These are phyloP conservation scores for Exophiala dermatitidis DNA, from an alignment of 2,329 filamentous ascomycete genomes.

Conservation along the genomic window DNA sequence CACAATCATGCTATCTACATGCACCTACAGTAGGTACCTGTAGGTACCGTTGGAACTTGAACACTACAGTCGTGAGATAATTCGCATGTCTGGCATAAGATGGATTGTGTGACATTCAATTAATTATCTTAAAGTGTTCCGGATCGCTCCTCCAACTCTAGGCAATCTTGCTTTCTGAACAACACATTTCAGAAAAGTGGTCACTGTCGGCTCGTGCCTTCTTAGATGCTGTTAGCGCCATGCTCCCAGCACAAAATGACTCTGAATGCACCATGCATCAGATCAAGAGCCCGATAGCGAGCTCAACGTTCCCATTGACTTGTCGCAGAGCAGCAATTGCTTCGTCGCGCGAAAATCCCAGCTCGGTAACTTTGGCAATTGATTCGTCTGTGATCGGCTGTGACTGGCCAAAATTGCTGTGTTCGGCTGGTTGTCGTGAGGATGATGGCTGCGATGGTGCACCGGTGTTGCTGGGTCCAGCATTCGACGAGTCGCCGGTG, in stretches of 20 bases:
- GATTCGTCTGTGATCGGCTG: constrained; percentile 51
- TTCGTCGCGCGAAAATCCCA: constrained; percentile 70
- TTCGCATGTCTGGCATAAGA: too few relatives aligned
- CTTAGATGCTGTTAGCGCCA: not conserved
- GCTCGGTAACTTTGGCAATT: constrained; percentile 65
- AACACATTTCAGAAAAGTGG: too few relatives aligned
- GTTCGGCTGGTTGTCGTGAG: constrained; percentile 21
- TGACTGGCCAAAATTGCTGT: constrained; percentile 22
- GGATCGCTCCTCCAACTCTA: not conserved
- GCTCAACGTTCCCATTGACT: constrained; percentile 77
- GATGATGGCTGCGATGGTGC: constrained; percentile 21
- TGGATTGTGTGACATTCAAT: too few relatives aligned
- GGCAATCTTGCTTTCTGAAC: not conserved
- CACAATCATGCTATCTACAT: too few relatives aligned
- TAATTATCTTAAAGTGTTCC: too few relatives aligned
- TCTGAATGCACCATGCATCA: constrained; percentile 1
- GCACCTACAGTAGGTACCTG: too few relatives aligned
- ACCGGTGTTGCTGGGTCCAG: constrained; percentile 15
- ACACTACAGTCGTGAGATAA: too few relatives aligned
- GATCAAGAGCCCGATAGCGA: constrained; percentile 69
- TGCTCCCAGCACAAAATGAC: not conserved
- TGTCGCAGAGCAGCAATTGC: constrained; percentile 76
- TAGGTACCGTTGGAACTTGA: too few relatives aligned
- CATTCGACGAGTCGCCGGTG: not conserved
- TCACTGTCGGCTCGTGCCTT: not conserved